phyloP scores from a whole-genome alignment of 176 grass and related monocot species.

The Rhynchospora pubera region DNA sequence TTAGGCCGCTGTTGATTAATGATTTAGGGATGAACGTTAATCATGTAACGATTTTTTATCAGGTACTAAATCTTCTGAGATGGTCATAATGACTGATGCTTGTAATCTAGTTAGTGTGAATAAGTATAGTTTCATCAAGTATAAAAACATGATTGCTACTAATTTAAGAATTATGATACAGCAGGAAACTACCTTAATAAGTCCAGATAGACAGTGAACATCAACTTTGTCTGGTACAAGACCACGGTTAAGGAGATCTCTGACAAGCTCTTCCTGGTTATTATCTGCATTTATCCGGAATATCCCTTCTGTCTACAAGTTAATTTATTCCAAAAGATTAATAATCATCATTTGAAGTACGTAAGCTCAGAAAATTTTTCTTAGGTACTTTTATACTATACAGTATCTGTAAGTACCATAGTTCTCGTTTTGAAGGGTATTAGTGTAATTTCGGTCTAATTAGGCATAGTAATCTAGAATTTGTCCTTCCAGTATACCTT shows the following conservation, averaged over 20 bases:
- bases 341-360: not conserved
- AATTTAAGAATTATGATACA: not conserved
- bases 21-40: not conserved
- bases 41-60: not conserved
- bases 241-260: slow-evolving; percentile 60
- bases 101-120: not conserved
- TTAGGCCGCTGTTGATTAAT: not conserved
- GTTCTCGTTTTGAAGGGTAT: not conserved
- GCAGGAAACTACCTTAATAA: slow-evolving; percentile 60
- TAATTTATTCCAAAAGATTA: not conserved
- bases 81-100: not conserved
- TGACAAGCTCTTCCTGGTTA: slow-evolving; percentile 44
- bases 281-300: slow-evolving; percentile 71
- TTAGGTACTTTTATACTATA: not conserved
- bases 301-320: slow-evolving; percentile 56
- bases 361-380: not conserved
- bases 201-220: slow-evolving; percentile 68
- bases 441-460: not conserved
- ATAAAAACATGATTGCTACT: not conserved
- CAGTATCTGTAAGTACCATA: not conserved
- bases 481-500: not conserved
- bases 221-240: slow-evolving; percentile 44
- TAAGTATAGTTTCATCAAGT: not conserved
- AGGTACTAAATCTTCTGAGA: not conserved
- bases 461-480: not conserved